Evolutionary conservation across 78 protist genomes (phyloP).

Genomic region (Dictyostelium intermedium): DNA sequence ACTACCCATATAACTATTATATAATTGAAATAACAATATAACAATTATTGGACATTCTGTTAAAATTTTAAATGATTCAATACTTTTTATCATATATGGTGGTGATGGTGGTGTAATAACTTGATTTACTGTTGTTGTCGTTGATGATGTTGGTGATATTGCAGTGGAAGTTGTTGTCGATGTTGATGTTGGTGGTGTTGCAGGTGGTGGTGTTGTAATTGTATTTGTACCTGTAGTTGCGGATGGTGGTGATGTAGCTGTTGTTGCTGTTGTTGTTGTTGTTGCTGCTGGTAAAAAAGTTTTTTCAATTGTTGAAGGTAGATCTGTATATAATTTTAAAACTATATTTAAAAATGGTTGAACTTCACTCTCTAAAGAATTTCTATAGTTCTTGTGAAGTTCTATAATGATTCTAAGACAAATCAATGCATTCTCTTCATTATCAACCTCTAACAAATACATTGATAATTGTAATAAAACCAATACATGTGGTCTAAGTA

Average conservation of each 20-base stretch:
- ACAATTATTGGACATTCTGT: slow-evolving; percentile 96
- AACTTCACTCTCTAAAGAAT: slow-evolving; percentile 79
- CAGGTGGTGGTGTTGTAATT: neutral
- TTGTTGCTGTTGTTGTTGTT: neutral
- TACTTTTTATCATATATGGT: slow-evolving; percentile 24
- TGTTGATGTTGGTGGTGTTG: neutral
- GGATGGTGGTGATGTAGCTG: neutral
- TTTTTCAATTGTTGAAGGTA: slow-evolving; percentile 46
- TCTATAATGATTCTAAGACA: slow-evolving; percentile 92
- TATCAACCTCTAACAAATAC: slow-evolving; percentile 86
- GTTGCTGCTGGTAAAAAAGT: neutral
- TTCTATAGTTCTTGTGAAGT: slow-evolving; percentile 88
- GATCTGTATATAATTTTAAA: slow-evolving; percentile 67
- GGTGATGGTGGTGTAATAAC: neutral
- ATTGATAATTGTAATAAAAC: slow-evolving; percentile 43
- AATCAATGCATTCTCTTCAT: slow-evolving; percentile 91
- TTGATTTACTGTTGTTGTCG: neutral
- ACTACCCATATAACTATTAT: slow-evolving; percentile 44
- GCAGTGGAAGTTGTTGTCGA: slow-evolving; percentile 6
- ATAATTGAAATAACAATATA: slow-evolving; percentile 93
- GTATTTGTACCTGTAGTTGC: neutral
- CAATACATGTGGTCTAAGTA: slow-evolving; percentile 46
- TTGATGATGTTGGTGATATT: neutral
- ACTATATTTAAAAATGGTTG: slow-evolving; percentile 89
- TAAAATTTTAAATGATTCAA: slow-evolving; percentile 87